Base-by-base conservation (phyloP, 805 yeast genomes). In the Tetrapisispora nanseiensis region DNA sequence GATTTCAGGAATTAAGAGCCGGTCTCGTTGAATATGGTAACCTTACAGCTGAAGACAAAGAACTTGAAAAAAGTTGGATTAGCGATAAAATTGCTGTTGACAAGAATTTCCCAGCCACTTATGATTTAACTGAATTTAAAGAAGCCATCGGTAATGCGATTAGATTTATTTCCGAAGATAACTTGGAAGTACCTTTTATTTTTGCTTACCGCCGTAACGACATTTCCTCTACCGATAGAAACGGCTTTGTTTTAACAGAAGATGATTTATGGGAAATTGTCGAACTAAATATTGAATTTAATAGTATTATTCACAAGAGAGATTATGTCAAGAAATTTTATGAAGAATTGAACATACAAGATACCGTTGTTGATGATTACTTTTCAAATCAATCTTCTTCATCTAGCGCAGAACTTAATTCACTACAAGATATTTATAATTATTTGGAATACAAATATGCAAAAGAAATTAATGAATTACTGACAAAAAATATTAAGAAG, bases 121-220 rank as follows among this genome's bases (percentile, higher is more conserved):
- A 58, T 33, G 68, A 67, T 50, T 54, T 67, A 21, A 65, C 63
- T 13, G 82, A 82, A 16, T 83, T 86, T 62, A 69, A 70, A 43
- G 73, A 69, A 30, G 81, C 95, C 1, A 84, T 92, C 6, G 75
- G 77, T 11, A 78, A 74, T 62, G 85, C 72, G 35, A 80, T 75
- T 54, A 84, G 71, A 56, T 87, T 78, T 50, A 67, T 92, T 24
- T 71, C 87, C 12, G 78, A 76, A 52, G 95, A 89, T 38, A 72
- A 80, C 45, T 72, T 82, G 49, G 98, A 92, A 59, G 95, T 90
- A 5, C 97, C 98, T 10, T 85, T 87, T 54, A 87, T 92, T 46
- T 87, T 95, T 84, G 83, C 87, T 21, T 95, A 87, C 58, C 83
- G 97, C 61, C 84, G 95, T 64, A 97, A 92, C 62, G 86, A 84